Evolutionary conservation across 305 asterid species (phyloP).

Genomic region (Fraxinus sp.): DNA sequence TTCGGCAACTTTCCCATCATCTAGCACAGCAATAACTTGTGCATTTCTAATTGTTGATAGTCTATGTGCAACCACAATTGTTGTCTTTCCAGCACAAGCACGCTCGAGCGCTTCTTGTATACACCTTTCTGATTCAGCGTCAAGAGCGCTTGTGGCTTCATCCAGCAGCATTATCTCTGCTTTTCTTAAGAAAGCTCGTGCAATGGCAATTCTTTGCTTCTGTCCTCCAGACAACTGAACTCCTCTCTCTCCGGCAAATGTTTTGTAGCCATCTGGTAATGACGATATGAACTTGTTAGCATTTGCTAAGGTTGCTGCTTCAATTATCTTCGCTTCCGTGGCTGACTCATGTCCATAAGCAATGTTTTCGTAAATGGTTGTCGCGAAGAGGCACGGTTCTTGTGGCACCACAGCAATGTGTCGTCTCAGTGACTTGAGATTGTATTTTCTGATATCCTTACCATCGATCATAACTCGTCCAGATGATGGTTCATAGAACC

Average conservation of each 20-base stretch:
- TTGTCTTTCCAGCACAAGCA: constrained; percentile 79
- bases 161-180: constrained; percentile 86
- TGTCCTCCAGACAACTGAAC: constrained; percentile 96
- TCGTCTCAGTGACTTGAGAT: constrained; percentile 72
- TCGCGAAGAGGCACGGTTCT: constrained; percentile 90
- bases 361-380: constrained; percentile 83
- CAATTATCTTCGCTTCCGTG: constrained; percentile 81
- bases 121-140: constrained; percentile 84
- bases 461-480: constrained; percentile 89
- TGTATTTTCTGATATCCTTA: constrained; percentile 80
- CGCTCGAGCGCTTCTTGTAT: constrained; percentile 88
- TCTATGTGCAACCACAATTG: constrained; percentile 87
- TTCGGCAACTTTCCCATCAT: constrained; percentile 91
- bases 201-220: constrained; percentile 89
- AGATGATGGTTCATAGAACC: constrained; percentile 90
- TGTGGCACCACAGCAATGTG: constrained; percentile 91
- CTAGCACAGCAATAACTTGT: constrained; percentile 81
- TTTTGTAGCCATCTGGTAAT: constrained; percentile 85
- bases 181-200: constrained; percentile 85
- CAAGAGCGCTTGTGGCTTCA: constrained; percentile 96
- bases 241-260: constrained; percentile 85
- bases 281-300: constrained; percentile 89
- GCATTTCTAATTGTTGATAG: constrained; percentile 82
- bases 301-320: constrained; percentile 81
- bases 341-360: constrained; percentile 90